These are phyloP conservation scores for Bacidia gigantensis DNA, from an alignment of 495 filamentous ascomycete genomes.

Conservation along the genomic window DNA sequence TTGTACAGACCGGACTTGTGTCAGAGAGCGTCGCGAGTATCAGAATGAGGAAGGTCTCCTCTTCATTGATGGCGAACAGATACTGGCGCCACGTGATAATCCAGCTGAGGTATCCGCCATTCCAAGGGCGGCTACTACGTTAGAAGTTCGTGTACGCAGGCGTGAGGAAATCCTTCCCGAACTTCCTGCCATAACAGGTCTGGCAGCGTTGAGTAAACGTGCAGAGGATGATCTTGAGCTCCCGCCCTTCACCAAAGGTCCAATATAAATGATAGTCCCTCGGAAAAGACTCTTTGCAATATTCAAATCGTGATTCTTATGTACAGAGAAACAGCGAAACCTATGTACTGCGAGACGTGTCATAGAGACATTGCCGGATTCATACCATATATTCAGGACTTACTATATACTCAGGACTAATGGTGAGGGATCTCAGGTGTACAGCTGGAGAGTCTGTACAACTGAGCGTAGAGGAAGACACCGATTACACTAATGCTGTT, in stretches of 20 bases:
- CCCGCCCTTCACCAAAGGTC: background rate
- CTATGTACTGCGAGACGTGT: too few relatives aligned
- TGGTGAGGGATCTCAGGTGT: too few relatives aligned
- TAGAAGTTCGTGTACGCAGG: background rate
- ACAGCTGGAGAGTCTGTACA: too few relatives aligned
- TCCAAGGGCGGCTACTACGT: background rate
- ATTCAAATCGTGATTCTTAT: too few relatives aligned
- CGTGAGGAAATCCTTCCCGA: background rate
- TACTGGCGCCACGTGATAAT: background rate
- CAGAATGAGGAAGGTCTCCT: background rate
- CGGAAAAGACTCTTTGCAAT: too few relatives aligned
- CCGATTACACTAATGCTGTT: too few relatives aligned
- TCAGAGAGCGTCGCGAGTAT: background rate
- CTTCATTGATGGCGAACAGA: background rate
- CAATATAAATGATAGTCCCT: background rate
- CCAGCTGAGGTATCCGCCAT: background rate
- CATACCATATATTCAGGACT: too few relatives aligned
- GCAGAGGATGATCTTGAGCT: background rate
- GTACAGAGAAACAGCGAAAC: too few relatives aligned
- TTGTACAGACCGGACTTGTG: slow-evolving; percentile 1
- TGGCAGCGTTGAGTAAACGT: background rate
- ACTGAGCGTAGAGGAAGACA: too few relatives aligned
- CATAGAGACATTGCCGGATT: too few relatives aligned
- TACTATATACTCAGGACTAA: too few relatives aligned
- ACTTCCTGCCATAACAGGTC: background rate